phyloP scores from a whole-genome alignment of 2,329 filamentous ascomycete genomes.

The Cladophialophora immunda region DNA sequence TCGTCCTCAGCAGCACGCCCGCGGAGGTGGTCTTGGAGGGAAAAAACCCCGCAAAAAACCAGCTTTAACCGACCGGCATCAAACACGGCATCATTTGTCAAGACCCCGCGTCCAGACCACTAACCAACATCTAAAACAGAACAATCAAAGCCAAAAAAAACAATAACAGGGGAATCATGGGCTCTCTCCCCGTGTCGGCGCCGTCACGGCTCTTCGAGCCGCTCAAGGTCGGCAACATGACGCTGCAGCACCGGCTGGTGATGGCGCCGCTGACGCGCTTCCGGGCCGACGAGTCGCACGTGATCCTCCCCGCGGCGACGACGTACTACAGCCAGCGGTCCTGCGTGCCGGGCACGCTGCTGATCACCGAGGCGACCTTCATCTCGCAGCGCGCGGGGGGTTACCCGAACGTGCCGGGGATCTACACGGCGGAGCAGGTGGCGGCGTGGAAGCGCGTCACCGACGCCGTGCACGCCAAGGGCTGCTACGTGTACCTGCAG shows the following conservation, averaged over 20 bases:
- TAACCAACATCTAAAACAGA: too few relatives aligned
- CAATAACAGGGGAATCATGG: conserved; percentile 14
- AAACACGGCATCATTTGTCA: too few relatives aligned
- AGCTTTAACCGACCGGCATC: too few relatives aligned
- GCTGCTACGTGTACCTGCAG: conserved; percentile 55
- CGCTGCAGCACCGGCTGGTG: conserved; percentile 61
- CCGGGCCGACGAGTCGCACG: conserved; percentile 51
- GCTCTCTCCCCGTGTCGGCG: conserved; percentile 19
- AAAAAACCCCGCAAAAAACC: too few relatives aligned
- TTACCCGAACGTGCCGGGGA: conserved; percentile 32
- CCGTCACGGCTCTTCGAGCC: conserved; percentile 55
- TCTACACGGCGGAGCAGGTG: conserved; percentile 49
- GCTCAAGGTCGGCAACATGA: conserved; percentile 55
- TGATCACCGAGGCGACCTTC: conserved; percentile 46
- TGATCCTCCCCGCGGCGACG: conserved; percentile 52
- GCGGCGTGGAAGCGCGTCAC: conserved; percentile 61
- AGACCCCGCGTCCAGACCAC: too few relatives aligned
- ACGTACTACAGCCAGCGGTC: conserved; percentile 53
- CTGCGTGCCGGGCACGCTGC: conserved; percentile 49
- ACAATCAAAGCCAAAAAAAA: conserved; percentile 1
- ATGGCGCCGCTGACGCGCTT: conserved; percentile 64
- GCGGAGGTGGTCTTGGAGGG: too few relatives aligned
- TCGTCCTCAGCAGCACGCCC: too few relatives aligned
- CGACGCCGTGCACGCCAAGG: conserved; percentile 60
- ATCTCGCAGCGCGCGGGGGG: conserved; percentile 31